These are phyloP conservation scores for Echites panduratus DNA, from an alignment of 257 asterid species.

Conservation along the genomic window DNA sequence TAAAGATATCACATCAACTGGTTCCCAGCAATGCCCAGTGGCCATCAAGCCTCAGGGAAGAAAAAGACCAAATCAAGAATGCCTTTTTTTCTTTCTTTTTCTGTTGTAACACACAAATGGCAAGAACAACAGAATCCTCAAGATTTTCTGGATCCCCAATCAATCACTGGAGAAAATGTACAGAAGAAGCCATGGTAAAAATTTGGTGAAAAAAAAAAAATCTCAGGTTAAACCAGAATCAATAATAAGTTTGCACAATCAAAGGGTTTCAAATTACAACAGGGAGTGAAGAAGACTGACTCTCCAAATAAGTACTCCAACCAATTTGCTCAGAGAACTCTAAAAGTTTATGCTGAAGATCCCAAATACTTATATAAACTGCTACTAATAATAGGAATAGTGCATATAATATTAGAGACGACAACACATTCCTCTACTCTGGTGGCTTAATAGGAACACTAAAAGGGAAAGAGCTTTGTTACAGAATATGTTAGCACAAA, in stretches of 20 bases:
- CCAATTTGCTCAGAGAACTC: slow-evolving; percentile 25
- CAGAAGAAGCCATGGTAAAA: too few species aligned
- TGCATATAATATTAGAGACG: slow-evolving; percentile 15
- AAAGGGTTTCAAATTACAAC: slow-evolving; percentile 18
- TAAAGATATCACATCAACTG: neutral
- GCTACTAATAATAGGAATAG: slow-evolving; percentile 20
- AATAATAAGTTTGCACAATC: slow-evolving; percentile 8
- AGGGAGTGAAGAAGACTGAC: slow-evolving; percentile 3
- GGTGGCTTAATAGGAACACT: slow-evolving; percentile 28
- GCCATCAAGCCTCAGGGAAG: neutral
- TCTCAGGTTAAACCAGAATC: slow-evolving; percentile 1
- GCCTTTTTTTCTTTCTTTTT: neutral
- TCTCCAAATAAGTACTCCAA: slow-evolving; percentile 25
- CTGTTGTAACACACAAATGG: neutral
- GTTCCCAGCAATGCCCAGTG: neutral
- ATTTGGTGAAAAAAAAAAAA: too few species aligned
- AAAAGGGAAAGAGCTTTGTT: slow-evolving; percentile 25
- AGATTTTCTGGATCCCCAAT: too few species aligned
- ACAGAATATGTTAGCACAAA: slow-evolving; percentile 40
- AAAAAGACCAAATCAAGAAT: neutral
- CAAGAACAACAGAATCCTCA: neutral
- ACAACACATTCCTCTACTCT: slow-evolving; percentile 19
- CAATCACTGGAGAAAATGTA: too few species aligned
- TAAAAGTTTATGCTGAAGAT: slow-evolving; percentile 8
- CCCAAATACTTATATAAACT: slow-evolving; percentile 19